phyloP scores from a whole-genome alignment of 495 filamentous ascomycete genomes.

The Aspergillus avenaceus region DNA sequence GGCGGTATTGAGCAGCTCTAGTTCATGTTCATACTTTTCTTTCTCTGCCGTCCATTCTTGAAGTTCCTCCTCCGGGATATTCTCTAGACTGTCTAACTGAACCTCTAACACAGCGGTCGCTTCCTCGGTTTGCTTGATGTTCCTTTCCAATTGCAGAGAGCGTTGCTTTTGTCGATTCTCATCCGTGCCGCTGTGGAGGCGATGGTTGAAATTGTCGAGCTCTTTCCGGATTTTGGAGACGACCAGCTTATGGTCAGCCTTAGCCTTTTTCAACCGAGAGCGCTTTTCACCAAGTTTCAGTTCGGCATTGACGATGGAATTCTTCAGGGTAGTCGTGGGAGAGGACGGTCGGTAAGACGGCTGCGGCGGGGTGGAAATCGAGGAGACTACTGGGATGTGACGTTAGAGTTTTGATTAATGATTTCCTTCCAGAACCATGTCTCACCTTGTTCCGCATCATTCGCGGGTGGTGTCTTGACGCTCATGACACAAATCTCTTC shows the following conservation, averaged over 20 bases:
- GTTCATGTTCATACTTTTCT: conserved; percentile 57
- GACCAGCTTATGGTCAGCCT: conserved; percentile 74
- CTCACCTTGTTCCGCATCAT: conserved; percentile 61
- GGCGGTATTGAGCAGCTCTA: conserved; percentile 55
- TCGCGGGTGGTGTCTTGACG: conserved; percentile 72
- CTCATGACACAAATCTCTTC: conserved; percentile 71
- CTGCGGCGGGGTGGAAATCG: conserved; percentile 42
- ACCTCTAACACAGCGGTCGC: conserved; percentile 55
- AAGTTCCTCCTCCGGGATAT: conserved; percentile 63
- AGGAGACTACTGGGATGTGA: conserved; percentile 32
- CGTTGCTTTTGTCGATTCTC: conserved; percentile 83
- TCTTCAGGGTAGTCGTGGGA: conserved; percentile 84
- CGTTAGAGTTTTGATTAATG: conserved; percentile 1
- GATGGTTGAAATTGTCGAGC: conserved; percentile 68
- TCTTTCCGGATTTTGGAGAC: conserved; percentile 72
- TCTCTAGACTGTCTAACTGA: conserved; percentile 64
- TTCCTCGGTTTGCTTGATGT: conserved; percentile 80
- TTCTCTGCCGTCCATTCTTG: conserved; percentile 59
- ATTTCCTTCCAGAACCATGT: background rate
- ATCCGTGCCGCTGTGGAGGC: conserved; percentile 66
- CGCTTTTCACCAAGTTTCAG: conserved; percentile 73
- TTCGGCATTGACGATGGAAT: conserved; percentile 79
- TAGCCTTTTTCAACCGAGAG: conserved; percentile 65
- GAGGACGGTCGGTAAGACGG: conserved; percentile 73
- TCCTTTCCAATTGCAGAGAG: conserved; percentile 69